These are phyloP conservation scores for Schizophyllum commune DNA, from an alignment of 1,284 basidiomycete genomes.

Conservation along the genomic window DNA sequence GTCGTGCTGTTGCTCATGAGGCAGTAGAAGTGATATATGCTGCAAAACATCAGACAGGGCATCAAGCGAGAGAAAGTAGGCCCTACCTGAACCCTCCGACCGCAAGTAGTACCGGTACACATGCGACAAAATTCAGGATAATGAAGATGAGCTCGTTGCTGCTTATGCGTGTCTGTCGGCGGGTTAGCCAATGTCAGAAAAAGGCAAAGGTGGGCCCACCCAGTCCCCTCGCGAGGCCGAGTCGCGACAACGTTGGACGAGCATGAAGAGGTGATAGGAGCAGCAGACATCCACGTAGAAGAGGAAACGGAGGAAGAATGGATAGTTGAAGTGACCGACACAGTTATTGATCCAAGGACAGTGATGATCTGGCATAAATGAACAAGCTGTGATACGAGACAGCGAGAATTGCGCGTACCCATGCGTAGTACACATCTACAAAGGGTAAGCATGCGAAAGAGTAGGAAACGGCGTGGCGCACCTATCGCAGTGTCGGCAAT, in stretches of 20 bases:
- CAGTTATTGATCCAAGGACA: conserved; percentile 91
- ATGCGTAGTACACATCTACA: conserved; percentile 69
- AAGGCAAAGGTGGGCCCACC: too few relatives aligned
- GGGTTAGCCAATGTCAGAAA: too few relatives aligned
- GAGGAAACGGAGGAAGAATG: conserved; percentile 88
- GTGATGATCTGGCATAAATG: conserved; percentile 65
- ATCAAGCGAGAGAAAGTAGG: neutral
- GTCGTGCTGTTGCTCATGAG: conserved; percentile 86
- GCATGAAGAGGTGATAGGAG: conserved; percentile 75
- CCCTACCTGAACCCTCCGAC: conserved; percentile 82
- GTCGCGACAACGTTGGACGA: conserved; percentile 31
- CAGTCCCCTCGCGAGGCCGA: too few relatives aligned
- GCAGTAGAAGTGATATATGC: conserved; percentile 83
- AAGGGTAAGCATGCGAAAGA: neutral
- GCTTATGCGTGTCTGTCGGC: too few relatives aligned
- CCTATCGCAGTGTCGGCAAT: conserved; percentile 81
- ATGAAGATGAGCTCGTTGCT: conserved; percentile 74
- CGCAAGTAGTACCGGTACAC: conserved; percentile 77
- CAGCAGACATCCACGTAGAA: conserved; percentile 89
- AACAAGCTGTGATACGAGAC: conserved; percentile 2
- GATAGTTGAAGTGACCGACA: conserved; percentile 85
- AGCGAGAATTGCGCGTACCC: conserved; percentile 38
- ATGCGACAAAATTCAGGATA: conserved; percentile 81
- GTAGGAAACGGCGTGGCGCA: conserved; percentile 27
- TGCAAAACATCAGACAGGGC: conserved; percentile 19